Conservation (phyloP, 2,329 filamentous ascomycete species). For the Neophaeococcomyces mojaviensis region DNA sequence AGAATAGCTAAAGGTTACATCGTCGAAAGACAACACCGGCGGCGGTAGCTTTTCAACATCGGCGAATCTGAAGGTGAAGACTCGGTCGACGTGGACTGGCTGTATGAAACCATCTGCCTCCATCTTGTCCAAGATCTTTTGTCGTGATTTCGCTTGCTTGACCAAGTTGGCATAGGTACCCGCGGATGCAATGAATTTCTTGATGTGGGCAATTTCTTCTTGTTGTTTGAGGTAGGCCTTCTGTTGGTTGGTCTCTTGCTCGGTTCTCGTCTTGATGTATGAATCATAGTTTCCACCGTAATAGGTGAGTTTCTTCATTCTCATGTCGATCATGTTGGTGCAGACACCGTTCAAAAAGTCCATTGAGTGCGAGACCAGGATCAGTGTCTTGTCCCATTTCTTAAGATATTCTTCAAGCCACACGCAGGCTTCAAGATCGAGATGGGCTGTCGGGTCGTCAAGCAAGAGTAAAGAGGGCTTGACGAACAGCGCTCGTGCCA, state of each 20-base stretch:
- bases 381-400: slow-evolving; percentile 97
- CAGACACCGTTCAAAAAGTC: slow-evolving; percentile 99
- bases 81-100: slow-evolving; percentile 71
- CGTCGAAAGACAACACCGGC: slow-evolving; percentile 89
- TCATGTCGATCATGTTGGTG: slow-evolving; percentile 98
- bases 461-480: slow-evolving; percentile 92
- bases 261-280: slow-evolving; percentile 85
- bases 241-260: slow-evolving; percentile 96
- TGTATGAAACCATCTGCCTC: slow-evolving; percentile 98
- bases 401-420: slow-evolving; percentile 99
- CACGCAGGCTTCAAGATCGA: slow-evolving; percentile 98
- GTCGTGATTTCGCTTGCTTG: slow-evolving; percentile 94
- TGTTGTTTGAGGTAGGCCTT: slow-evolving; percentile 99
- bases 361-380: slow-evolving; percentile 95
- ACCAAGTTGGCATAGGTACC: slow-evolving; percentile 99
- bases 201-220: slow-evolving; percentile 98
- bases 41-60: slow-evolving; percentile 99
- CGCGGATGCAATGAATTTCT: slow-evolving; percentile 99
- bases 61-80: slow-evolving; percentile 97
- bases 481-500: slow-evolving; percentile 96
- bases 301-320: slow-evolving; percentile 79
- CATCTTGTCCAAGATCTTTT: slow-evolving; percentile 99
- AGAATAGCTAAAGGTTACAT: slow-evolving; percentile 97
- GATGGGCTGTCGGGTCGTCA: slow-evolving; percentile 96
- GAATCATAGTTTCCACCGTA: slow-evolving; percentile 99